A percentile compares a stretch with the other conserved stretches of the same genome.
Evolutionary conservation across 768 basidiomycete genomes (phyloP).

Genomic region (Leccinum uliginosum): DNA sequence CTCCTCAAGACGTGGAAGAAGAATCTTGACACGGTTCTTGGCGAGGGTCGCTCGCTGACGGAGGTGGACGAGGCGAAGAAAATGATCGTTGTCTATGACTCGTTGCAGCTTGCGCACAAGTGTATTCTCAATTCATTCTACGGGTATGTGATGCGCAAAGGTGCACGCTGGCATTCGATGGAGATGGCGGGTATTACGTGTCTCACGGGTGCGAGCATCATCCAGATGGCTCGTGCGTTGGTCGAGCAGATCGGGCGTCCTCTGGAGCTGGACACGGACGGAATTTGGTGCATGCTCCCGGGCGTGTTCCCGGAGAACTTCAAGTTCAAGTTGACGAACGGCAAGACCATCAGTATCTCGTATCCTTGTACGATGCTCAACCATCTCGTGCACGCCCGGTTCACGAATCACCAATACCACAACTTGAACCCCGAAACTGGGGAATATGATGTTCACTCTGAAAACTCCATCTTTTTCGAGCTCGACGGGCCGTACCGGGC

Average conservation of each 20-base stretch:
- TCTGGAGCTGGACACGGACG: conserved; percentile 96
- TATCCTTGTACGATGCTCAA: conserved; percentile 99
- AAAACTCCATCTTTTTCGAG: conserved; percentile 99
- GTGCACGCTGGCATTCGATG: conserved; percentile 99
- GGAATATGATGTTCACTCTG: conserved; percentile 80
- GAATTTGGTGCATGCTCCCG: conserved; percentile 99
- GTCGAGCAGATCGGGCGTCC: conserved; percentile 98
- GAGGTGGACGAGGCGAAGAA: conserved; percentile 97
- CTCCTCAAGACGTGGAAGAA: conserved; percentile 99
- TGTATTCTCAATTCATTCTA: conserved; percentile 99
- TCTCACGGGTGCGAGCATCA: conserved; percentile 94
- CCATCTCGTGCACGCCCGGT: conserved; percentile 90
- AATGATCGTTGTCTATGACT: conserved; percentile 98
- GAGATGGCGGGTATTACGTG: conserved; percentile 99
- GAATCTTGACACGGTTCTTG: conserved; percentile 73
- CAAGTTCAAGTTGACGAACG: conserved; percentile 84
- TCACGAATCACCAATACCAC: conserved; percentile 98
- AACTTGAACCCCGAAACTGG: conserved; percentile 83
- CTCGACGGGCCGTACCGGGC: conserved; percentile 97
- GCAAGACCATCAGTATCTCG: conserved; percentile 85
- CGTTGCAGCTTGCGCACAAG: conserved; percentile 97
- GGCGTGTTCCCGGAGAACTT: conserved; percentile 98
- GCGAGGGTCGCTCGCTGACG: conserved; percentile 68
- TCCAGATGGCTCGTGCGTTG: conserved; percentile 96
- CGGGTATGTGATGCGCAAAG: conserved; percentile 99